Base-by-base conservation (phyloP, 2,329 filamentous ascomycete genomes). In the Colletotrichum shisoi region DNA sequence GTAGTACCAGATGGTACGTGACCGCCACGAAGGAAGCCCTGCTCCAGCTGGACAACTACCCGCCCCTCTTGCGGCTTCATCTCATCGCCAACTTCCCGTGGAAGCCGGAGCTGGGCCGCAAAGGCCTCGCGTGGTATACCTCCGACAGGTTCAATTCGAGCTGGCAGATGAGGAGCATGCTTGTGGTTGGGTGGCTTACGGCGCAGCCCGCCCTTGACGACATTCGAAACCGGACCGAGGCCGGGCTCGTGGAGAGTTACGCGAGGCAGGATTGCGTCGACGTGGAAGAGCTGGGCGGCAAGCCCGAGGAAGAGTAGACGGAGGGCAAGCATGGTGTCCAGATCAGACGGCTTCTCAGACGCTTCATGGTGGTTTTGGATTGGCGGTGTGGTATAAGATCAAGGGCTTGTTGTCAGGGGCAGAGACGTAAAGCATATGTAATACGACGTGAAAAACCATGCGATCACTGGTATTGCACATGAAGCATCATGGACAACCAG, bases 71-170 rank as follows among this genome's bases (percentile, higher is more conserved):
- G 19, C 63, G 71, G 3, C 67, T 72, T 12, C 71, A 72, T 45
- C 54, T 73, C 24, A 60, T 70, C 6, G 57, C 67, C 57, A 73
- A 73, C 15, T 73, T 72, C 34, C 71, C 71, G 6, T 72, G 71
- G 67, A 52, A 70, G 24, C 58, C 64, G 3, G 57, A 69, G 31
- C 69, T 71, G 15, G 39, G 63, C 13, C 56, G 59, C 9, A 56
- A 62, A 1, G 56, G 56, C 5, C 1, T 68, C 1, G 58, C 53
- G 2, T 71, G 70, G 68, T 71, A 63, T 9, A 70, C 57, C 7
- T 52, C 44, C 21, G 45, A n/a, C 27, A 52, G 67, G 6, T 72
- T 71, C 52, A 19, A 53, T 9, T 67, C 67, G 4, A 63, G 1
- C 9, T 70, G 71, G 71, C 62, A 67, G 11, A 56, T 61, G 46